Percentiles rank a stretch among this genome's conserved stretches.
Evolutionary conservation across 257 asterid genomes (phyloP).

Genomic region (Solanum chaucha): DNA sequence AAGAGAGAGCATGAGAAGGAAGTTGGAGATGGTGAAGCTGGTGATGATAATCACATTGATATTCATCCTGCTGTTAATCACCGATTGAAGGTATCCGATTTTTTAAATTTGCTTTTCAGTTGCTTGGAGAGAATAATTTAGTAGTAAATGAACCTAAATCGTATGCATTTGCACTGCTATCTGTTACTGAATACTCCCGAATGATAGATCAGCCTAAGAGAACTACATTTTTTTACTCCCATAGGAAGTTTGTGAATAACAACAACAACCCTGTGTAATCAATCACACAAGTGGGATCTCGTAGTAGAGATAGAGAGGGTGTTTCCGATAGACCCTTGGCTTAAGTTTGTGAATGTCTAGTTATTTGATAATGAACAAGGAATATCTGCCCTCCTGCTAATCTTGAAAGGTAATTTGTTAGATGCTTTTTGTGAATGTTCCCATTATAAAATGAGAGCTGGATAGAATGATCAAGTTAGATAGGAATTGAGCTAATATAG

Average conservation of each 20-base stretch:
- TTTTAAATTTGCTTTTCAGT: neutral
- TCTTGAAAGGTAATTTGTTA: neutral
- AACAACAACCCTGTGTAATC: neutral
- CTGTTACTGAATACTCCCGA: neutral
- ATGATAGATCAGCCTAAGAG: neutral
- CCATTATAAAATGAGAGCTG: neutral
- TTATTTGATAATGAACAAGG: neutral
- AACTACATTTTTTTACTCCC: neutral
- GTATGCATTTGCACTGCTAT: neutral
- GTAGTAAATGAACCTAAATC: neutral
- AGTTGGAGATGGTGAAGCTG: constrained; percentile 22
- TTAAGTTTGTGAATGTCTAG: neutral
- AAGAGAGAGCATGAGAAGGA: constrained; percentile 72
- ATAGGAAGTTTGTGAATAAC: neutral
- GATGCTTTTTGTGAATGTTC: neutral
- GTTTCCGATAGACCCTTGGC: neutral
- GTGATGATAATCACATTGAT: constrained; percentile 56
- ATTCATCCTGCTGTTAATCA: constrained; percentile 92
- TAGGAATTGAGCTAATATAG: neutral
- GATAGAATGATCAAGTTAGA: neutral
- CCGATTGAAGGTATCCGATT: constrained; percentile 46
- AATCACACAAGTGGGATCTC: neutral
- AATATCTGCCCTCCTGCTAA: neutral
- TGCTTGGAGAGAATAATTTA: neutral
- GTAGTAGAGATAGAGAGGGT: neutral